Conservation (phyloP, 371 early-diverging fungal species). For the Apophysomyces elegans region DNA sequence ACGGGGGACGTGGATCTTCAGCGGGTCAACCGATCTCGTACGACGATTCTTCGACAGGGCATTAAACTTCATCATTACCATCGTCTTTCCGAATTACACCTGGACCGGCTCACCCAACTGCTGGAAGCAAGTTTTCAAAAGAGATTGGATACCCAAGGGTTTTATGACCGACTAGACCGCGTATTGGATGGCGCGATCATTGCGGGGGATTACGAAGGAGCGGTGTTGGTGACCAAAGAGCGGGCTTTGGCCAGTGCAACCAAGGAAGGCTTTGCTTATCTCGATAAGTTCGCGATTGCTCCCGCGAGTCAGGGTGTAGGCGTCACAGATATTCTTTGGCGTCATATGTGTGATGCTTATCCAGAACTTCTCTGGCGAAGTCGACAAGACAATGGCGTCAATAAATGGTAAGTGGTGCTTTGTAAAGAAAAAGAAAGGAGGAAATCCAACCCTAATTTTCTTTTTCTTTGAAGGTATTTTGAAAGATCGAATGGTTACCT, state of each 20-base stretch:
- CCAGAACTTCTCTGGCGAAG: slow-evolving; percentile 86
- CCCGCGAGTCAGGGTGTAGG: slow-evolving; percentile 92
- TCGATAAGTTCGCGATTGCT: slow-evolving; percentile 93
- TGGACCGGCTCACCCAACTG: slow-evolving; percentile 56
- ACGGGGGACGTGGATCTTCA: slow-evolving; percentile 14
- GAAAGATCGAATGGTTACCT: slow-evolving; percentile 83
- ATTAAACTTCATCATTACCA: slow-evolving; percentile 62
- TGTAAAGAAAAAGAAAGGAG: background rate
- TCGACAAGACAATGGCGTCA: slow-evolving; percentile 88
- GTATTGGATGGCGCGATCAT: slow-evolving; percentile 70
- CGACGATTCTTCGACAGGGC: slow-evolving; percentile 83
- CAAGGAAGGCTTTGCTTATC: slow-evolving; percentile 50
- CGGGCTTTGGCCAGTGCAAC: slow-evolving; percentile 6
- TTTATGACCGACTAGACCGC: slow-evolving; percentile 64
- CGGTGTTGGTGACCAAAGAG: slow-evolving; percentile 48
- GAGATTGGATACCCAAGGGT: slow-evolving; percentile 60
- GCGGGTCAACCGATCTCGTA: slow-evolving; percentile 45
- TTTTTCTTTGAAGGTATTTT: slow-evolving; percentile 71
- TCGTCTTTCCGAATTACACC: slow-evolving; percentile 56
- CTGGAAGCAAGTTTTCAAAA: slow-evolving; percentile 83
- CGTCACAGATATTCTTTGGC: slow-evolving; percentile 93
- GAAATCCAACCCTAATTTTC: background rate
- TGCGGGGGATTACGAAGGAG: slow-evolving; percentile 84
- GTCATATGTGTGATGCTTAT: slow-evolving; percentile 70
- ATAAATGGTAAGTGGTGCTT: slow-evolving; percentile 73